Evolutionary conservation across 139 green algal genomes (phyloP), one percentile per base, ranked within the genome.

Genomic region (Haematococcus lacustris): DNA sequence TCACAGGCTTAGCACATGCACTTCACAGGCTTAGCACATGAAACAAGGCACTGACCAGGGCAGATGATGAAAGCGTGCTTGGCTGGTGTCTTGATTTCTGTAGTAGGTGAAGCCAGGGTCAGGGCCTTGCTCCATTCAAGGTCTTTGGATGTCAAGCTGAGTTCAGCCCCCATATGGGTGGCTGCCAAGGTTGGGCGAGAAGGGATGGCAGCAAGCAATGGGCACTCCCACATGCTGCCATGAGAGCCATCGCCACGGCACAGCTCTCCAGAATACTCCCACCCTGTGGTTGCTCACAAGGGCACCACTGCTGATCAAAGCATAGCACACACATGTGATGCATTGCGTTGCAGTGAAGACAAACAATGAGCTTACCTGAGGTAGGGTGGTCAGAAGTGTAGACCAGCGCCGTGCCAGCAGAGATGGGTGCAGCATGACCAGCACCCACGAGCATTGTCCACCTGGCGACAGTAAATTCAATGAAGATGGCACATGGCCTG

Each of bases 201-300:
- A 9, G 43, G 43, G 43, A 53, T 53, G 43, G 70, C 40, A 1
- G 60, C 72, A 38, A 88, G 64, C 26, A 88, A 50, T 1, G 82
- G 82, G 71, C 82, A 88, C 68, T 88, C 82, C 21, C 76, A 88
- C 71, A 88, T 75, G 1, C 69, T 51, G 35, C 82, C 81, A 26
- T 66, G 71, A 6, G 53, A 32, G 1, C 68, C 68, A 32, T 78
- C 57, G 32, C 73, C 78, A 2, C 59, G n/a, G 50, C 78, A 85
- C 41, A 88, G 78, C 68, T 77, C 25, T 2, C 79, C 82, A n/a
- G 59, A 65, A 47, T 79, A 85, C 17, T 68, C 57, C 82, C 82
- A 88, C n/a, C 50, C 76, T 65, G 70, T n/a, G 34, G 64, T 13
- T 17, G 50, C 26, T 35, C 53, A 63, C 23, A 25, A 32, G 13